phyloP scores from a whole-genome alignment of 768 basidiomycete species.

The Candolleomyces aberdarensis region DNA sequence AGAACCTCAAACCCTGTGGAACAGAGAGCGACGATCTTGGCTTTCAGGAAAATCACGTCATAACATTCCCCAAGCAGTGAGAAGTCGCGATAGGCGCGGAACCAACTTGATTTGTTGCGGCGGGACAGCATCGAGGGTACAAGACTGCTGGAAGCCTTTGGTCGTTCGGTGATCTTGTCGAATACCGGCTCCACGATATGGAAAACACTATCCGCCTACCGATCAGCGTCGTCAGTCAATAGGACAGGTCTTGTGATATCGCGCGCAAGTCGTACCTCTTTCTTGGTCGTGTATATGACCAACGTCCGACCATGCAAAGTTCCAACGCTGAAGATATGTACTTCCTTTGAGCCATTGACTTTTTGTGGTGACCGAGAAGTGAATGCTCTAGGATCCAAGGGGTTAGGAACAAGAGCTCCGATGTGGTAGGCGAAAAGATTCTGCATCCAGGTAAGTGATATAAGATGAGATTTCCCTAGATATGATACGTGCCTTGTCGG shows the following conservation, averaged over 20 bases:
- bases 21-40: constrained; percentile 89
- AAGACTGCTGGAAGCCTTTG: constrained; percentile 65
- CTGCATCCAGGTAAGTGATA: background rate
- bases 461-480: constrained; percentile 21
- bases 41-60: constrained; percentile 89
- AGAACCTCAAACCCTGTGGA: constrained; percentile 97
- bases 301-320: constrained; percentile 83
- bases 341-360: constrained; percentile 85
- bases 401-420: constrained; percentile 91
- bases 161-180: constrained; percentile 79
- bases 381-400: constrained; percentile 56
- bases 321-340: constrained; percentile 95
- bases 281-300: constrained; percentile 90
- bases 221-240: background rate
- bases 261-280: constrained; percentile 48
- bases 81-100: constrained; percentile 91
- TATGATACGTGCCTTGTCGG: constrained; percentile 68
- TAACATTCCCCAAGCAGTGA: constrained; percentile 90
- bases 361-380: constrained; percentile 83
- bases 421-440: constrained; percentile 88
- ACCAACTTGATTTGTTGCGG: constrained; percentile 87
- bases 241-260: background rate
- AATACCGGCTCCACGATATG: constrained; percentile 94
- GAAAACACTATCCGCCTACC: constrained; percentile 89
- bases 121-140: constrained; percentile 72